Evolutionary conservation across 805 yeast genomes (phyloP), one percentile per base, ranked within the genome.

Genomic region (Candida saitoana): DNA sequence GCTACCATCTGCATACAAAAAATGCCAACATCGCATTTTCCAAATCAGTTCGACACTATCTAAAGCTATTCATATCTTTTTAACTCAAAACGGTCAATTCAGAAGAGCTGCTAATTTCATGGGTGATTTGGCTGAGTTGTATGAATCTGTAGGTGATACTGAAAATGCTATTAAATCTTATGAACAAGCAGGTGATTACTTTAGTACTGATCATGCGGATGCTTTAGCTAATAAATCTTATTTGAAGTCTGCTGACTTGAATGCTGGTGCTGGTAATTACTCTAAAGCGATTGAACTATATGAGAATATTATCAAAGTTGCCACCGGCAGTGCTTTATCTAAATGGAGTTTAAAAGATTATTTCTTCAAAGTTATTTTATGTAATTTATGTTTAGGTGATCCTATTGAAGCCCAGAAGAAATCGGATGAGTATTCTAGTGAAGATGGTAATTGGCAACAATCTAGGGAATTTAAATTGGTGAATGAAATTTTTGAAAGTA

Each of bases 111-210:
- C 99, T 9, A 88, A 88, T 58, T 90, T 85, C 68, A 84, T 90
- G 59, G 79, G 84, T 71, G 99, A 93, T 59, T 73, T 93, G 56
- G 99, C 90, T 8, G 89, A 81, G 50, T 63, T 91, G 36, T 87
- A 86, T 57, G 98, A 91, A 63, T 76, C 76, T 36, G 67, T 87
- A 16, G 75, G 75, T 38, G 91, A 90, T 55, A 62, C 69, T 24
- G 67, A 72, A 18, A 77, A 77, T 50, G 97, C 99, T 4, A 74
- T 84, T 40, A 73, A 73, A 41, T 79, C 89, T 20, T 91, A 84
- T 59, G 95, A 89, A 57, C 86, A 84, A 54, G 96, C 99, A 8
- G 96, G 96, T 32, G 98, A 93, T 56, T 93, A 96, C 90, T 90
- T 84, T 59, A 77, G 80, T 42, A 87, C 91, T 47, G 99, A 93